These are phyloP conservation scores for Didymella sp. DNA, from an alignment of 2,329 filamentous ascomycete species.

Conservation along the genomic window DNA sequence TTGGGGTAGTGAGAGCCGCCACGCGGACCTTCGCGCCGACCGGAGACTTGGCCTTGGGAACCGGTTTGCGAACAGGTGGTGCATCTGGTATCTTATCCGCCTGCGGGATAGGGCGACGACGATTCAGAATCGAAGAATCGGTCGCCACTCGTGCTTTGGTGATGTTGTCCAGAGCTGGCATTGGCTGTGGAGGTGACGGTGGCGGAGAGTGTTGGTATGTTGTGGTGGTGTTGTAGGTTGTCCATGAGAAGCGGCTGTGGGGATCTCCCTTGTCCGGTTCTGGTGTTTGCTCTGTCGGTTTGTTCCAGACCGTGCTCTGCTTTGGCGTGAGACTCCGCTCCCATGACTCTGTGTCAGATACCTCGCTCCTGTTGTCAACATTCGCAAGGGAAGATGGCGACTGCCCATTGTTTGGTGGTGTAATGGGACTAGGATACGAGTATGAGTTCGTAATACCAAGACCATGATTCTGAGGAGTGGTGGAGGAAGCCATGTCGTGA, in stretches of 20 bases:
- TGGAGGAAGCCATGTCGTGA: slow-evolving; percentile 43
- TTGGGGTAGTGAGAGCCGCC: slow-evolving; percentile 21
- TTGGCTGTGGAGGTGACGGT: slow-evolving; percentile 50
- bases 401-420: slow-evolving; percentile 35
- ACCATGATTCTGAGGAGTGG: slow-evolving; percentile 33
- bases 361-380: slow-evolving; percentile 17
- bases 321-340: slow-evolving; percentile 36
- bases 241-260: slow-evolving; percentile 41
- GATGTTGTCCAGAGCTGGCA: slow-evolving; percentile 32
- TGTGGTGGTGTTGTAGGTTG: slow-evolving; percentile 45
- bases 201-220: slow-evolving; percentile 53
- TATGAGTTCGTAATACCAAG: slow-evolving; percentile 34
- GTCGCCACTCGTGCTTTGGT: slow-evolving; percentile 28
- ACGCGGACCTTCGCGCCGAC: slow-evolving; percentile 26
- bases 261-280: slow-evolving; percentile 30
- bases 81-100: slow-evolving; percentile 29
- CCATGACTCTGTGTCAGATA: slow-evolving; percentile 25
- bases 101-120: slow-evolving; percentile 41
- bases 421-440: slow-evolving; percentile 40
- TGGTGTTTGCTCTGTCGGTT: slow-evolving; percentile 33
- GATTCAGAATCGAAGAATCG: slow-evolving; percentile 42
- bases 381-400: slow-evolving; percentile 22
- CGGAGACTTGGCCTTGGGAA: slow-evolving; percentile 29
- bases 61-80: slow-evolving; percentile 37
- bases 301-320: slow-evolving; percentile 30